Base-by-base conservation (phyloP, 2,329 filamentous ascomycete species). In the Madurella fahalii region DNA sequence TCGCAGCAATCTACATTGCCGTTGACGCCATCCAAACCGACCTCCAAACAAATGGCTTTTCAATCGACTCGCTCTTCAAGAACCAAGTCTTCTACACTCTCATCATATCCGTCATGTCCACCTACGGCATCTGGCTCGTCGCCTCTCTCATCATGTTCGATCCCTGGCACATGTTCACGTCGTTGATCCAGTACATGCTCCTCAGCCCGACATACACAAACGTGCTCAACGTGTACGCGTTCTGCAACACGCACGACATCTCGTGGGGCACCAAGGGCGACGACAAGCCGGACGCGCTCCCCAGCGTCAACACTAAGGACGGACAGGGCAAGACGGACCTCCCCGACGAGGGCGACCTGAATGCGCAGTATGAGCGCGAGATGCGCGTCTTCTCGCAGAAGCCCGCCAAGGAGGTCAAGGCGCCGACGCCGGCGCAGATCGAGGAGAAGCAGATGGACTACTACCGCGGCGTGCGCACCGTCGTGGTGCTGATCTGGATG, bases 121-220 rank as follows among this genome's bases (percentile, higher is more conserved):
- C 94, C 0, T 99, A 94, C 69, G 80, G 95, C 58, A 85, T 99
- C 66, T 99, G 92, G 87, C 81, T 97, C 56, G 74, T 99, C 48
- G 88, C 90, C 0, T 96, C 91, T 9, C 79, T 99, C 61, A 78
- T 99, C 63, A 97, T 97, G 85, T 85, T 97, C 71, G 94, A 99
- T 70, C 94, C 94, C 4, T 99, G 94, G 93, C 94, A 99, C 75
- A 97, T 99, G 91, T 81, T 96, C 71, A 97, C 94, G n/a, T 86
- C 87, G 54, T 90, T 97, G 72, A 71, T 91, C 47, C 94, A 97
- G 81, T 99, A 99, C 71, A 85, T 97, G 64, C 83, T 97, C 41
- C 81, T 99, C 54, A 96, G 92, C 0, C 94, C 94, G 0, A 96
- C 92, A 0, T 99, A 96, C 74, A 95, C 95, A 76, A 99, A 97